These are phyloP conservation scores for Talaromyces wortmannii DNA, from an alignment of 495 filamentous ascomycete species.

Conservation along the genomic window DNA sequence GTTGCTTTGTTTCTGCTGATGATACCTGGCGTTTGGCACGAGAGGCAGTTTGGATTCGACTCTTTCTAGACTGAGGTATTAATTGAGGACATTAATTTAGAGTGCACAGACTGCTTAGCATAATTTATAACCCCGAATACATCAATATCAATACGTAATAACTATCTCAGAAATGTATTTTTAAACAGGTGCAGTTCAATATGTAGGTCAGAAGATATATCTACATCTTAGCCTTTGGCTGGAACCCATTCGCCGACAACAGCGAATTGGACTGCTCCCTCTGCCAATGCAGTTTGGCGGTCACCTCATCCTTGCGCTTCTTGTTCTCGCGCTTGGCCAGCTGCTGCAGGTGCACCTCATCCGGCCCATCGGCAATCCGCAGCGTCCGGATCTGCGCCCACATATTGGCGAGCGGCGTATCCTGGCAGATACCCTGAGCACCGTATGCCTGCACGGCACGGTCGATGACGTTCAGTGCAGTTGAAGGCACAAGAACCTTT, in stretches of 20 bases:
- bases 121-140: background rate
- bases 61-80: background rate
- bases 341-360: conserved; percentile 92
- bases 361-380: conserved; percentile 82
- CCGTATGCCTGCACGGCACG: conserved; percentile 83
- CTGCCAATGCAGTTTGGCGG: conserved; percentile 58
- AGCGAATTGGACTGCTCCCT: conserved; percentile 56
- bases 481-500: conserved; percentile 76
- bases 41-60: background rate
- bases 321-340: conserved; percentile 81
- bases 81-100: background rate
- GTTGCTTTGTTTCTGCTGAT: background rate
- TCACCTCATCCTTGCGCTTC: conserved; percentile 51
- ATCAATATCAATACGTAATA: background rate
- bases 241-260: conserved; percentile 54
- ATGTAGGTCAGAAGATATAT: background rate
- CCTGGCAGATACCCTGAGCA: conserved; percentile 80
- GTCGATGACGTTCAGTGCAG: conserved; percentile 74
- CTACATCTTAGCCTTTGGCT: conserved; percentile 34
- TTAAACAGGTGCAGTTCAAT: background rate
- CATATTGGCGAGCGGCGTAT: conserved; percentile 81
- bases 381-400: conserved; percentile 81
- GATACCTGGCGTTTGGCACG: conserved; percentile 5
- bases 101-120: too few species aligned
- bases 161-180: too few species aligned